These are phyloP conservation scores for Plantago coronopus DNA, from an alignment of 305 asterid genomes.

Conservation along the genomic window DNA sequence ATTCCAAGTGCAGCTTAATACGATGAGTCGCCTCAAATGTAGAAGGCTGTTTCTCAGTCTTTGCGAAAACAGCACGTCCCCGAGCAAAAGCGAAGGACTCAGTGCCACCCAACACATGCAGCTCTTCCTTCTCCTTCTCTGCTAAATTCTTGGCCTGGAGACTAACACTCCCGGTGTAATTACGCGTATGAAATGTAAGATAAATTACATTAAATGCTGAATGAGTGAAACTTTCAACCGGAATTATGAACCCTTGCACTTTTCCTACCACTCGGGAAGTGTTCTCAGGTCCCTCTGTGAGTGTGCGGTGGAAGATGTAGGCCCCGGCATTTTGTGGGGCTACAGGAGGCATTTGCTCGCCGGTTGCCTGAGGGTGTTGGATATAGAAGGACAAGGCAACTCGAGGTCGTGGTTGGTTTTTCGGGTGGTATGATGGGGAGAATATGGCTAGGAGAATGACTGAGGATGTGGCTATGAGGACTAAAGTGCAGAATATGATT, in stretches of 20 bases:
- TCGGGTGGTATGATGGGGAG: slow-evolving; percentile 52
- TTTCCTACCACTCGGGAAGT: slow-evolving; percentile 61
- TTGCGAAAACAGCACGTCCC: slow-evolving; percentile 62
- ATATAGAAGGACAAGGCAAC: slow-evolving; percentile 56
- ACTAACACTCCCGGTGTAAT: slow-evolving; percentile 60
- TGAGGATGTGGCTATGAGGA: slow-evolving; percentile 54
- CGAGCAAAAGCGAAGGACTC: slow-evolving; percentile 83
- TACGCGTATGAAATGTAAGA: slow-evolving; percentile 45
- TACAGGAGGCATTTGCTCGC: slow-evolving; percentile 21
- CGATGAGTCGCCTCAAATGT: slow-evolving; percentile 45
- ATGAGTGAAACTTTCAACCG: slow-evolving; percentile 55
- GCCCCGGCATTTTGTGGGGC: slow-evolving; percentile 41
- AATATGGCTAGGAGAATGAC: slow-evolving; percentile 62
- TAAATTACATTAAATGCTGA: slow-evolving; percentile 70
- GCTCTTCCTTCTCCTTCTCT: slow-evolving; percentile 38
- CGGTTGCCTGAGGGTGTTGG: slow-evolving; percentile 47
- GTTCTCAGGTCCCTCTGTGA: slow-evolving; percentile 62
- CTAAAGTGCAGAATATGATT: slow-evolving; percentile 59
- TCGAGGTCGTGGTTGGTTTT: slow-evolving; percentile 18
- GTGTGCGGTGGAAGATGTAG: slow-evolving; percentile 54
- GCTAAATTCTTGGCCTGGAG: slow-evolving; percentile 50
- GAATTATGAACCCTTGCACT: slow-evolving; percentile 77
- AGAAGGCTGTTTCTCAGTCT: slow-evolving; percentile 22
- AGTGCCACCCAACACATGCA: slow-evolving; percentile 74
- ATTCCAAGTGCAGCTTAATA: slow-evolving; percentile 55